Evolutionary conservation across 2,329 filamentous ascomycete genomes (phyloP).

Genomic region (Cladophialophora chaetospira): DNA sequence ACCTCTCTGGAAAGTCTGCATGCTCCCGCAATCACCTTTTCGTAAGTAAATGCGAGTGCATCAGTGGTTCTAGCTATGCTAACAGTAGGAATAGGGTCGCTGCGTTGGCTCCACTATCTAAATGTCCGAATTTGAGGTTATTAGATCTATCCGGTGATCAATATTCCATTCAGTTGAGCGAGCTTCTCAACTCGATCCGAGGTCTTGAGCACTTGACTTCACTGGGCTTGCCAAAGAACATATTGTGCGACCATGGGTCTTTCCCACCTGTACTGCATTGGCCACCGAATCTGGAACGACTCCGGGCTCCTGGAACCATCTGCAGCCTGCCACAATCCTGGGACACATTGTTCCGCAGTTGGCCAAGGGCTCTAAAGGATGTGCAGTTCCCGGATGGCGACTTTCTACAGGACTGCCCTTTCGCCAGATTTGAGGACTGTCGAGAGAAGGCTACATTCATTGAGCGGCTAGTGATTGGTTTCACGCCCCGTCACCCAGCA

Average conservation of each 20-base stretch:
- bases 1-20: slow-evolving; percentile 55
- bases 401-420: not conserved
- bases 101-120: slow-evolving; percentile 58
- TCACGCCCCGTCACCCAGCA: not conserved
- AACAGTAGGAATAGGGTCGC: slow-evolving; percentile 42
- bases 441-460: slow-evolving; percentile 7
- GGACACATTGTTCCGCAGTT: slow-evolving; percentile 15
- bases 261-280: slow-evolving; percentile 5
- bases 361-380: slow-evolving; percentile 19
- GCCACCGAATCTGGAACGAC: slow-evolving; percentile 19
- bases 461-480: not conserved
- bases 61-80: not conserved
- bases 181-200: slow-evolving; percentile 54
- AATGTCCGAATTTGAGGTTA: slow-evolving; percentile 52
- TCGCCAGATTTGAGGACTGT: not conserved
- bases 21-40: slow-evolving; percentile 61
- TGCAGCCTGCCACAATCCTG: slow-evolving; percentile 5
- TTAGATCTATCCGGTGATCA: slow-evolving; percentile 58
- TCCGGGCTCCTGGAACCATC: slow-evolving; percentile 19
- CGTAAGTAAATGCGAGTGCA: slow-evolving; percentile 40
- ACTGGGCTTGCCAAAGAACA: slow-evolving; percentile 47
- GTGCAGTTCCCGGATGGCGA: slow-evolving; percentile 13
- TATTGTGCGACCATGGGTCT: not conserved
- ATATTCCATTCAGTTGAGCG: slow-evolving; percentile 52
- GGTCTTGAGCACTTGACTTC: slow-evolving; percentile 47